phyloP scores from a whole-genome alignment of 108 stramenopile genomes.

The Phaeodactylum tricornutum region DNA sequence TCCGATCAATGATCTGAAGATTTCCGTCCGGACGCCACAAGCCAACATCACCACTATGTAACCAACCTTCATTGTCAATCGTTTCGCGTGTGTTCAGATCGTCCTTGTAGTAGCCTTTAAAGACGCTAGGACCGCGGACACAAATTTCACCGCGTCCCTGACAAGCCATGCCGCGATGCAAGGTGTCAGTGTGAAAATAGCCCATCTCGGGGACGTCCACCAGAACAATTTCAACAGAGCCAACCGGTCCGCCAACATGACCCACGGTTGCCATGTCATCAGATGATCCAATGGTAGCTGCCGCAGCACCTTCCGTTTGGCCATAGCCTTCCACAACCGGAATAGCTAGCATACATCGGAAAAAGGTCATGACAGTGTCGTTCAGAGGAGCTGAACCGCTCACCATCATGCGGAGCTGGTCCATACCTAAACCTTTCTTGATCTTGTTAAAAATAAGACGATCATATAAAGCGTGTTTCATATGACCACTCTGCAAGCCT shows the following conservation, averaged over 20 bases:
- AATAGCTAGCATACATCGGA: conserved; percentile 78
- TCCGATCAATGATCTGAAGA: conserved; percentile 93
- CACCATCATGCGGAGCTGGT: conserved; percentile 75
- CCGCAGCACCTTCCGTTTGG: conserved; percentile 90
- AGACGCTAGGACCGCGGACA: conserved; percentile 87
- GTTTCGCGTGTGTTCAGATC: conserved; percentile 88
- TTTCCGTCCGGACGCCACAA: conserved; percentile 87
- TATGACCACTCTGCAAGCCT: conserved; percentile 44
- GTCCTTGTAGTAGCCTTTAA: conserved; percentile 95
- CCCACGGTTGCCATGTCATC: conserved; percentile 78
- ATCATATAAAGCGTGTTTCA: conserved; percentile 85
- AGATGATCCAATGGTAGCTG: conserved; percentile 47
- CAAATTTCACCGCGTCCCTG: conserved; percentile 92
- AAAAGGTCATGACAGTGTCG: conserved; percentile 82
- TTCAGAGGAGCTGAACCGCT: conserved; percentile 91
- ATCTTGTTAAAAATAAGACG: conserved; percentile 87
- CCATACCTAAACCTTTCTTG: conserved; percentile 84
- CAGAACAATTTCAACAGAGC: conserved; percentile 76
- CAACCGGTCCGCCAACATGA: conserved; percentile 89
- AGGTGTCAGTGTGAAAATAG: conserved; percentile 76
- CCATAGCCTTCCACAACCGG: conserved; percentile 97
- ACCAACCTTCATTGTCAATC: conserved; percentile 90
- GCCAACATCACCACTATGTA: conserved; percentile 96
- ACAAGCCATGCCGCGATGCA: conserved; percentile 70
- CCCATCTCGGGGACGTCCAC: conserved; percentile 95